These are phyloP conservation scores for Ceratocystis cacaofunesta DNA, from an alignment of 2,329 filamentous ascomycete species.

Conservation along the genomic window DNA sequence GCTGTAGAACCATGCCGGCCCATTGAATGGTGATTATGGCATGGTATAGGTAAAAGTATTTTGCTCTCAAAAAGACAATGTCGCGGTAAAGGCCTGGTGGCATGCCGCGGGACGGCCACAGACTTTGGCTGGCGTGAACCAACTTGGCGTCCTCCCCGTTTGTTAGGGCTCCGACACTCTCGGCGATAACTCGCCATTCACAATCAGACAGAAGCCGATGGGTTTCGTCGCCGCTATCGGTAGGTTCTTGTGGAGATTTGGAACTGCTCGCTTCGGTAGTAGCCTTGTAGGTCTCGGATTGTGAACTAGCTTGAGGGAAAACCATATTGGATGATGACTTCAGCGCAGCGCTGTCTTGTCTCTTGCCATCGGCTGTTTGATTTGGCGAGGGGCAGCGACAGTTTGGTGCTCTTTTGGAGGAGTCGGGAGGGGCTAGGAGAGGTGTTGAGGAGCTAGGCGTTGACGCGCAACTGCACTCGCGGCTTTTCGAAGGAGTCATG, in stretches of 20 bases:
- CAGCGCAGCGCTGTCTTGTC: background rate
- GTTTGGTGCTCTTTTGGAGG: background rate
- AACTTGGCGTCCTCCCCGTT: slow-evolving; percentile 27
- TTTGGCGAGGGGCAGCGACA: background rate
- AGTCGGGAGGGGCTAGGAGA: background rate
- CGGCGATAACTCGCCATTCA: slow-evolving; percentile 14
- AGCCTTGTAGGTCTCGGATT: no score
- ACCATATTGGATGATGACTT: background rate
- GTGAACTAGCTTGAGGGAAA: background rate
- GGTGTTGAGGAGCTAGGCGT: background rate
- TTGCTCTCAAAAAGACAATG: slow-evolving; percentile 30
- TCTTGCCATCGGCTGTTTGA: background rate
- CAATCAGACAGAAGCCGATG: slow-evolving; percentile 13
- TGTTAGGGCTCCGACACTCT: slow-evolving; percentile 13
- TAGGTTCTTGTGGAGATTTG: background rate
- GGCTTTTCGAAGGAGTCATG: background rate
- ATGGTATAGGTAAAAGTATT: slow-evolving; percentile 33
- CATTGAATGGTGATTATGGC: slow-evolving; percentile 30
- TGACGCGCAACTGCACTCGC: background rate
- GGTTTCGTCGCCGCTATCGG: background rate
- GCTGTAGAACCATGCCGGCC: slow-evolving; percentile 34
- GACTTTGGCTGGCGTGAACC: slow-evolving; percentile 28
- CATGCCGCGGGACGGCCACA: slow-evolving; percentile 35
- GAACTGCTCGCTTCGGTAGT: no score
- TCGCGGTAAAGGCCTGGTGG: slow-evolving; percentile 36